Evolutionary conservation across 1,284 basidiomycete genomes (phyloP).

Genomic region (Sporisorium sorghi): DNA sequence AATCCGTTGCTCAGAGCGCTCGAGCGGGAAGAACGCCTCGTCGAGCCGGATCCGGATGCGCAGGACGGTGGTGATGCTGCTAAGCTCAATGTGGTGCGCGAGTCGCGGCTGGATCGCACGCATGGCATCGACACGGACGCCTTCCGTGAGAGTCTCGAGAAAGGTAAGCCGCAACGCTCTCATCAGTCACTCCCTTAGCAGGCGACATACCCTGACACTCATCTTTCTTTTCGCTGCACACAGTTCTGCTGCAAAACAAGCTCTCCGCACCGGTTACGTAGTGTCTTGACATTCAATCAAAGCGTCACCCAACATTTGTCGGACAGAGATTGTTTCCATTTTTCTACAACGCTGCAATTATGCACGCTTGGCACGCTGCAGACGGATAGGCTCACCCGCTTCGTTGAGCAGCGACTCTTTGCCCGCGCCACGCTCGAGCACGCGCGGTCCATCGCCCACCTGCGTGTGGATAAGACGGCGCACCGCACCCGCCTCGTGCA

Average conservation of each 20-base stretch:
- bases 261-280: slow-evolving; percentile 39
- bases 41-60: slow-evolving; percentile 24
- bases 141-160: slow-evolving; percentile 53
- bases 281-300: slow-evolving; percentile 5
- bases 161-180: slow-evolving; percentile 28
- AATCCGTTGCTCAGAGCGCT: slow-evolving; percentile 80
- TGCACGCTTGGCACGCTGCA: slow-evolving; percentile 61
- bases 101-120: slow-evolving; percentile 26
- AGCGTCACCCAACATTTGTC: no score
- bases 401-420: slow-evolving; percentile 56
- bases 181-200: no score
- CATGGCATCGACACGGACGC: slow-evolving; percentile 60
- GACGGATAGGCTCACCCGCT: slow-evolving; percentile 59
- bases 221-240: neutral
- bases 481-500: slow-evolving; percentile 64
- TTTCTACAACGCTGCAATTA: slow-evolving; percentile 2
- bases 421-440: slow-evolving; percentile 56
- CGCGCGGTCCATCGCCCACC: slow-evolving; percentile 66
- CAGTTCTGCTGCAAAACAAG: slow-evolving; percentile 49
- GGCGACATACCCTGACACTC: neutral
- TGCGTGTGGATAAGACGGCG: slow-evolving; percentile 68
- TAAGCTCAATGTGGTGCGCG: slow-evolving; percentile 12
- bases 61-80: slow-evolving; percentile 12
- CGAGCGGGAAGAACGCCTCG: slow-evolving; percentile 49
- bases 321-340: no score